Evolutionary conservation across 2,329 filamentous ascomycete species (phyloP).

Genomic region (Ascochyta clinopodiicola): DNA sequence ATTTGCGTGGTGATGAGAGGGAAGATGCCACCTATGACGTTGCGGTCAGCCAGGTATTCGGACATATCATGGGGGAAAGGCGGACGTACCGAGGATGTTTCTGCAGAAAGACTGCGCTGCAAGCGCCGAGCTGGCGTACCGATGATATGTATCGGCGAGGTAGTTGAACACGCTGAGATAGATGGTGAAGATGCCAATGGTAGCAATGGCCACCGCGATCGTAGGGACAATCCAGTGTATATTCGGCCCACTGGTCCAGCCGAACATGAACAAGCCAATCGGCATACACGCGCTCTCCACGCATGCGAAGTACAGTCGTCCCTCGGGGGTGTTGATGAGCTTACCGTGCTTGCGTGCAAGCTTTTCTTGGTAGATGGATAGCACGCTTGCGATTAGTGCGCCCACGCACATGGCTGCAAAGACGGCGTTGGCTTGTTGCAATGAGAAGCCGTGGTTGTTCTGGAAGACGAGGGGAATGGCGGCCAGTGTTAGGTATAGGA

Average conservation of each 20-base stretch:
- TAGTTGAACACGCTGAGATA: conserved; percentile 88
- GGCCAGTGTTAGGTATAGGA: conserved; percentile 84
- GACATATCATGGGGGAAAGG: background rate
- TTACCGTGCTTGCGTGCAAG: conserved; percentile 59
- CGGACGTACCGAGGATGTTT: conserved; percentile 69
- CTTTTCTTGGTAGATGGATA: conserved; percentile 77
- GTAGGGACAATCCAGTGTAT: conserved; percentile 76
- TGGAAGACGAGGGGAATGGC: conserved; percentile 80
- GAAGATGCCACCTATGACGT: conserved; percentile 67
- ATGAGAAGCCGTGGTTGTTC: conserved; percentile 70
- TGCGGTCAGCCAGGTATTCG: background rate
- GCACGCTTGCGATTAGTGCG: conserved; percentile 67
- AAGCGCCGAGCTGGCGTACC: conserved; percentile 82
- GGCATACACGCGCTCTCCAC: conserved; percentile 77
- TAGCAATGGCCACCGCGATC: conserved; percentile 74
- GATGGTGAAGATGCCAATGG: conserved; percentile 83
- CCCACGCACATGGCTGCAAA: conserved; percentile 77
- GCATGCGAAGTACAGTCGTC: conserved; percentile 83
- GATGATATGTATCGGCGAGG: conserved; percentile 84
- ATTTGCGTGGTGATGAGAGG: conserved; percentile 77
- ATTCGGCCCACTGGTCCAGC: conserved; percentile 68
- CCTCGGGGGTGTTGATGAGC: conserved; percentile 65
- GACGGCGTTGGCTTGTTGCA: conserved; percentile 71
- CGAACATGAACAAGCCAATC: conserved; percentile 80
- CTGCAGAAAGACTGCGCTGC: conserved; percentile 87